Conservation (phyloP, 179 eudicot species). For the Carnegiea gigantea region DNA sequence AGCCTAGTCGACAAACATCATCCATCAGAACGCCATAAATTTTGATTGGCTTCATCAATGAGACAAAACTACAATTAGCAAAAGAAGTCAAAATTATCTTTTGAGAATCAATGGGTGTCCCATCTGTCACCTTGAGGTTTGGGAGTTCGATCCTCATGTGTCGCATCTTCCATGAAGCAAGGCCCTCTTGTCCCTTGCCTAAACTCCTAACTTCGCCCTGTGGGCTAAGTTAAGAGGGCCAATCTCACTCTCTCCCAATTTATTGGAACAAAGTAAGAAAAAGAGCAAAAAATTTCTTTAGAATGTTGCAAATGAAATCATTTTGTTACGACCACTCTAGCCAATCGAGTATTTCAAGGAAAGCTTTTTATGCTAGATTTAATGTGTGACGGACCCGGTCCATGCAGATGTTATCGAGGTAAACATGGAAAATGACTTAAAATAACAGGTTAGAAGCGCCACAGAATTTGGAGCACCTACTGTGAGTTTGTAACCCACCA, state of each 20-base stretch:
- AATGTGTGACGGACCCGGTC: neutral
- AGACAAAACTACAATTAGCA: neutral
- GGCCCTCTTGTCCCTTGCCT: neutral
- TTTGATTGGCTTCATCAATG: neutral
- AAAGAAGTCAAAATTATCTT: neutral
- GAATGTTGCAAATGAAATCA: neutral
- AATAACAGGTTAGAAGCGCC: too few species aligned
- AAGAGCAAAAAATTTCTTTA: neutral
- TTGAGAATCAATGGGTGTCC: too few species aligned
- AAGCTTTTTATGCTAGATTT: neutral
- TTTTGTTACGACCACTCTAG: neutral
- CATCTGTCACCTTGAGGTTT: neutral
- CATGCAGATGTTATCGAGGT: too few species aligned
- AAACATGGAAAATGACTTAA: too few species aligned
- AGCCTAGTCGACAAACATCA: conserved; percentile 5
- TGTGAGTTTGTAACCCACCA: too few species aligned
- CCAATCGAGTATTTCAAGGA: neutral
- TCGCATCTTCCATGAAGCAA: neutral
- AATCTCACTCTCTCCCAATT: neutral
- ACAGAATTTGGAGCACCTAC: too few species aligned
- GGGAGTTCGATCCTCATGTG: neutral
- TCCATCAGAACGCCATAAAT: neutral
- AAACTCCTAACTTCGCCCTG: neutral
- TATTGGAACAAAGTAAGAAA: neutral
- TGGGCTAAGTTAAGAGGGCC: neutral